phyloP scores from a whole-genome alignment of 768 basidiomycete genomes.

The Termitomyces eurrhizus region DNA sequence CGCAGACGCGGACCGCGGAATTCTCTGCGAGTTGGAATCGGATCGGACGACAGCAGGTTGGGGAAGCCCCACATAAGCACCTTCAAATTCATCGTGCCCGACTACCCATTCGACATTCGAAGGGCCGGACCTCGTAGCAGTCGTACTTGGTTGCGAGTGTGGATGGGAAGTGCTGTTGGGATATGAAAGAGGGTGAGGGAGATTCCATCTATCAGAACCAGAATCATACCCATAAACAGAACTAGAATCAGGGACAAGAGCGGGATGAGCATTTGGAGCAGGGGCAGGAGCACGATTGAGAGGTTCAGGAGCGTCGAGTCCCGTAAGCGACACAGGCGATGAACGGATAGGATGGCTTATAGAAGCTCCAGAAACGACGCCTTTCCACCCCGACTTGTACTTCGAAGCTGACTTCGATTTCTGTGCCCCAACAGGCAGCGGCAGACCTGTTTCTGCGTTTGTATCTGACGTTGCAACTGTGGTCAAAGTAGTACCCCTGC shows the following conservation, averaged over 20 bases:
- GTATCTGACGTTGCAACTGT: constrained; percentile 15
- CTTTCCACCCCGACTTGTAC: constrained; percentile 15
- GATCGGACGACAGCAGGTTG: constrained; percentile 22
- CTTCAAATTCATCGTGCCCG: constrained; percentile 4
- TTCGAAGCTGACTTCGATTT: constrained; percentile 1
- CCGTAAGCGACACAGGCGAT: constrained; percentile 30
- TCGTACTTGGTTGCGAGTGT: constrained; percentile 27
- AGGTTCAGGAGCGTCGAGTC: constrained; percentile 21
- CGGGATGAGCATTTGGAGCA: constrained; percentile 7
- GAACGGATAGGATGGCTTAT: constrained; percentile 34
- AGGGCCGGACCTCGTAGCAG: constrained; percentile 26
- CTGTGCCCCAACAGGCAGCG: constrained; percentile 24
- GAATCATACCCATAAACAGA: background rate
- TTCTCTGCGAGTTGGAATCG: constrained; percentile 6
- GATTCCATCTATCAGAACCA: background rate
- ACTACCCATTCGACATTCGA: constrained; percentile 37
- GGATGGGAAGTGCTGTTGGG: constrained; percentile 17
- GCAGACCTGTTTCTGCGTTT: constrained; percentile 16
- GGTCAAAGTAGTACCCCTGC: constrained; percentile 1
- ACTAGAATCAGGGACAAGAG: constrained; percentile 4
- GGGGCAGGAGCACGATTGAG: constrained; percentile 7
- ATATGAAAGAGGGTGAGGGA: background rate
- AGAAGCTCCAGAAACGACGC: constrained; percentile 16
- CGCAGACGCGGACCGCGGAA: constrained; percentile 19
- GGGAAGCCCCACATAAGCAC: background rate